phyloP scores from a whole-genome alignment of 495 filamentous ascomycete species.

The Lophium mytilinum region DNA sequence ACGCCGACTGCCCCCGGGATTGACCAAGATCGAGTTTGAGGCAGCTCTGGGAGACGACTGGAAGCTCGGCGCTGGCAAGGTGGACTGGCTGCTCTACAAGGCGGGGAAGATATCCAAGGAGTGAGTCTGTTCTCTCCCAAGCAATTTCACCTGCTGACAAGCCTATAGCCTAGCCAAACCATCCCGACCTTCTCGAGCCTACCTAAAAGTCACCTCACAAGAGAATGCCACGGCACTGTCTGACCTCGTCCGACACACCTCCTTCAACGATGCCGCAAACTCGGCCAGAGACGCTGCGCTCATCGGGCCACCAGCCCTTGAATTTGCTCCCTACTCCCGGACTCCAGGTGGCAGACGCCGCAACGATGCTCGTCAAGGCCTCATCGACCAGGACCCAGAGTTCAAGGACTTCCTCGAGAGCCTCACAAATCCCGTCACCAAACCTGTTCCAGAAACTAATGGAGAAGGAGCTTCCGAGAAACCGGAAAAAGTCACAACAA shows the following conservation, averaged over 20 bases:
- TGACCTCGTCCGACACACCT: conserved; percentile 53
- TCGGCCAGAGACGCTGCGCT: conserved; percentile 59
- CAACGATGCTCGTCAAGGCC: conserved; percentile 78
- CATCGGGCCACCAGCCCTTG: conserved; percentile 64
- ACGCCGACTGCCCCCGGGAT: conserved; percentile 73
- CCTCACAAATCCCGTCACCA: conserved; percentile 67
- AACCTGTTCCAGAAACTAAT: conserved; percentile 41
- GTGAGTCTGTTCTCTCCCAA: conserved; percentile 40
- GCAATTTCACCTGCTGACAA: not conserved
- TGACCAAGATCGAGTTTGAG: conserved; percentile 75
- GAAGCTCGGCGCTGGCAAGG: conserved; percentile 66
- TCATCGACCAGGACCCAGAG: conserved; percentile 90
- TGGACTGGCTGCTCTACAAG: conserved; percentile 73
- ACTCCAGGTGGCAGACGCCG: conserved; percentile 62
- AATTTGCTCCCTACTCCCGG: conserved; percentile 76
- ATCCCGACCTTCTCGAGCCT: conserved; percentile 67
- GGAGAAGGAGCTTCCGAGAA: conserved; percentile 48
- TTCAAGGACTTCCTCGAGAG: conserved; percentile 89
- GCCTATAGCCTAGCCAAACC: conserved; percentile 60
- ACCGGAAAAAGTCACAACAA: conserved; percentile 61
- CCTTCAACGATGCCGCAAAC: conserved; percentile 67
- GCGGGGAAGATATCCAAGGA: conserved; percentile 83
- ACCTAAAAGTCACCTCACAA: conserved; percentile 61
- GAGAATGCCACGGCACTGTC: conserved; percentile 53
- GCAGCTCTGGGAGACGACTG: conserved; percentile 70